Conservation (phyloP, 495 filamentous ascomycete genomes). For the Rhypophila decipiens region DNA sequence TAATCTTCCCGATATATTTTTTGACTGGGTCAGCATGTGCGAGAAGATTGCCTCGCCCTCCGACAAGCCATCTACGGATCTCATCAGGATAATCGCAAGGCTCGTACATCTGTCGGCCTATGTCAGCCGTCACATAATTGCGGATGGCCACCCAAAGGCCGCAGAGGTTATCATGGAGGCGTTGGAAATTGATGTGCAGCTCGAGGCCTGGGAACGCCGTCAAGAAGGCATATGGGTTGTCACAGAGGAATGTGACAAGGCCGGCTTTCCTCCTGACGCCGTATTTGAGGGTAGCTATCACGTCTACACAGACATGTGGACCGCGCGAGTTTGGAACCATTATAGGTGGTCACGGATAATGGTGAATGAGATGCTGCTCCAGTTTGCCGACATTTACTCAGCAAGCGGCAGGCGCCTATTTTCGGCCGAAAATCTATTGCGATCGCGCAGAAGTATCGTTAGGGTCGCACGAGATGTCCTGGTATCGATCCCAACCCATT, state of each 20-base stretch:
- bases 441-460: constrained; percentile 22
- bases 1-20: constrained; percentile 28
- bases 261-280: constrained; percentile 28
- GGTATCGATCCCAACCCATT: constrained; percentile 38
- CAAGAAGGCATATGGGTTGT: constrained; percentile 26
- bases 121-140: constrained; percentile 19
- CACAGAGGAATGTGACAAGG: constrained; percentile 13
- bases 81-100: constrained; percentile 24
- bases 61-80: constrained; percentile 23
- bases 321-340: constrained; percentile 54
- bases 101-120: constrained; percentile 27
- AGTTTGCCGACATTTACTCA: constrained; percentile 24
- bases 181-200: constrained; percentile 26
- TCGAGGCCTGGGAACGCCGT: constrained; percentile 27
- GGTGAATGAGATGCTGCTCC: constrained; percentile 46
- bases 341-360: constrained; percentile 57
- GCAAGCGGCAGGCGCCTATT: constrained; percentile 28
- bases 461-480: constrained; percentile 35
- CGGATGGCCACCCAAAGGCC: constrained; percentile 27
- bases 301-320: constrained; percentile 52
- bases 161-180: constrained; percentile 23
- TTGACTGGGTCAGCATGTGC: constrained; percentile 29
- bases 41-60: constrained; percentile 16
- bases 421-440: constrained; percentile 25
- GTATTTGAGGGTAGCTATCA: constrained; percentile 56